phyloP scores from a whole-genome alignment of 768 basidiomycete genomes.

The Termitomyces sp. region DNA sequence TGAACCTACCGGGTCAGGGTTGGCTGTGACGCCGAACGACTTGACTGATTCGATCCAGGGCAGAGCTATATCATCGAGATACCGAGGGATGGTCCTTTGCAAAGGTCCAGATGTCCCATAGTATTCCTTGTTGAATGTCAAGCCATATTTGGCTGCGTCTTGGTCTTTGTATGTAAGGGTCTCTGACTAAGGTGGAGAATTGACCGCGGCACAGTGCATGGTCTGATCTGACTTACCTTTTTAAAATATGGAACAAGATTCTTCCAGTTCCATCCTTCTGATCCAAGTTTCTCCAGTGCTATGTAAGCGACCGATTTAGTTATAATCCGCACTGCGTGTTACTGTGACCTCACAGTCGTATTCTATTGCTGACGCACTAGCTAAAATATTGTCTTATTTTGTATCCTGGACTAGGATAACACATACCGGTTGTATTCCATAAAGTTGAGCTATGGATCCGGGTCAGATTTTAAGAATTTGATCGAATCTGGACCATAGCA shows the following conservation, averaged over 20 bases:
- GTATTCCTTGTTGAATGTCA: not conserved
- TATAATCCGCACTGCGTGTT: too few relatives aligned
- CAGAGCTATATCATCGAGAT: not conserved
- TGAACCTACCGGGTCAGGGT: not conserved
- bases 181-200: not conserved
- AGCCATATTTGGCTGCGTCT: not conserved
- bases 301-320: not conserved
- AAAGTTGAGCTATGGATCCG: not conserved
- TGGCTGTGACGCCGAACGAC: not conserved
- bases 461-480: not conserved
- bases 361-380: not conserved
- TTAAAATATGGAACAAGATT: constrained; percentile 1
- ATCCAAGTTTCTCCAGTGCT: not conserved
- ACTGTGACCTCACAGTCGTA: not conserved
- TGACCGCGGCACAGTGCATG: too few relatives aligned
- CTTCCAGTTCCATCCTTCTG: not conserved
- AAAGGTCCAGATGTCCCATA: constrained; percentile 1
- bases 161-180: not conserved
- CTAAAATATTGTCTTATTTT: too few relatives aligned
- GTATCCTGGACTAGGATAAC: too few relatives aligned
- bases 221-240: not conserved
- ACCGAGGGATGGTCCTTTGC: not conserved
- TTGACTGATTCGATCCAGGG: not conserved
- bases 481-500: too few relatives aligned
- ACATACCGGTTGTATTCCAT: constrained; percentile 1